Percentiles rank a stretch among this genome's conserved stretches.
These are phyloP conservation scores for Agapanthus africanus DNA, from an alignment of 106 monocot genomes.

Conservation along the genomic window DNA sequence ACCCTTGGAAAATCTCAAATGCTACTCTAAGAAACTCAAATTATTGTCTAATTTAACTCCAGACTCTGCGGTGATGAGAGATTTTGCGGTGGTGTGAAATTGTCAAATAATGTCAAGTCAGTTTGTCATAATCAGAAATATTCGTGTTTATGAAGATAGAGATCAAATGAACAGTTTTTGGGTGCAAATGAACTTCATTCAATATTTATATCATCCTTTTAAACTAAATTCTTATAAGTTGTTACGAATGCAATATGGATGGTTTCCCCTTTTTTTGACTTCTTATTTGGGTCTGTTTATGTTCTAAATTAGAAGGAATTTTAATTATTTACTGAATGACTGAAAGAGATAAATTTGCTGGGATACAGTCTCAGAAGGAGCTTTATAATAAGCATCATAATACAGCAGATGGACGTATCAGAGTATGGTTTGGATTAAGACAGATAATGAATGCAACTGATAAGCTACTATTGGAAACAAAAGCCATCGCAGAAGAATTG, in stretches of 20 bases:
- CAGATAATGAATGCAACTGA: slow-evolving; percentile 96
- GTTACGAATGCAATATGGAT: background rate
- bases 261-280: background rate
- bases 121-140: too few relatives aligned
- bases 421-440: slow-evolving; percentile 91
- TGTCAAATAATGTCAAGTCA: too few relatives aligned
- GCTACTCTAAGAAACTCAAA: too few relatives aligned
- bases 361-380: slow-evolving; percentile 69
- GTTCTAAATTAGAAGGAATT: background rate
- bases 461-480: slow-evolving; percentile 55
- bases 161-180: too few relatives aligned
- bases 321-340: slow-evolving; percentile 2
- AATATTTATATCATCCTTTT: too few relatives aligned
- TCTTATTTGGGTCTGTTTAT: background rate
- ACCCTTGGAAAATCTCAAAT: too few relatives aligned
- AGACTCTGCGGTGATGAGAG: too few relatives aligned
- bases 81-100: too few relatives aligned
- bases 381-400: slow-evolving; percentile 73
- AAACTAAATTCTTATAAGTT: background rate
- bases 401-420: slow-evolving; percentile 78
- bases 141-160: too few relatives aligned
- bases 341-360: slow-evolving; percentile 9
- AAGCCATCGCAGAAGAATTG: slow-evolving; percentile 52
- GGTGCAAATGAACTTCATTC: too few relatives aligned
- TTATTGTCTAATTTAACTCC: too few relatives aligned